A percentile compares a stretch with the other conserved stretches of the same genome.
phyloP scores from a whole-genome alignment of 306 rosid genomes.

The Castanea sativa region DNA sequence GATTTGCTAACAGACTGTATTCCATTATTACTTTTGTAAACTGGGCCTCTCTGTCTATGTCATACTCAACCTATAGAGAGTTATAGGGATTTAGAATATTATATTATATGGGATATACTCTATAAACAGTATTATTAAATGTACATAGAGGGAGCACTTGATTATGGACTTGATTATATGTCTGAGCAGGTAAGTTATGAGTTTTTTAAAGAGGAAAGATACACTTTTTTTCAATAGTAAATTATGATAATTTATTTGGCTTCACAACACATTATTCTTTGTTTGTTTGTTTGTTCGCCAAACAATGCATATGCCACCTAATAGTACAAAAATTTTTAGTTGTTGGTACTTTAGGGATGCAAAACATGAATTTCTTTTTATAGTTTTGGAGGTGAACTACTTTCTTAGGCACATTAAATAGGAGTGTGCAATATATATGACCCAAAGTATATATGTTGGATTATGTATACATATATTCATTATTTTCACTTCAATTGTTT shows the following conservation, averaged over 20 bases:
- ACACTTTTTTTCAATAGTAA: not conserved
- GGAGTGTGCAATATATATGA: not conserved
- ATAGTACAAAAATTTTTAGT: not conserved
- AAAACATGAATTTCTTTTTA: too few relatives aligned
- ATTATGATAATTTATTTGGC: not conserved
- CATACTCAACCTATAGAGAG: not conserved
- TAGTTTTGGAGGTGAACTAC: too few relatives aligned
- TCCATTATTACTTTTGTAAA: constrained; percentile 43
- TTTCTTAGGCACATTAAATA: not conserved
- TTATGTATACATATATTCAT: not conserved
- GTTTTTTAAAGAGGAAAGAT: not conserved
- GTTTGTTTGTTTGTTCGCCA: not conserved
- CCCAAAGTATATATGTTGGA: not conserved
- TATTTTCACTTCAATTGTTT: too few relatives aligned
- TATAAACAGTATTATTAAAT: not conserved
- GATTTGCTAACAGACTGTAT: constrained; percentile 39
- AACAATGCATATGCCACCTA: not conserved
- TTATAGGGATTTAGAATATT: not conserved
- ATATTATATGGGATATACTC: too few relatives aligned
- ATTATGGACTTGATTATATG: not conserved
- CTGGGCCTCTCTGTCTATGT: constrained; percentile 7
- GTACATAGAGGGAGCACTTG: not conserved
- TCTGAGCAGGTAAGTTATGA: not conserved
- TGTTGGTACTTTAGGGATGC: not conserved
- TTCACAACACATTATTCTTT: not conserved